Percentiles rank a stretch among this genome's conserved stretches.
Evolutionary conservation across 1,284 basidiomycete genomes (phyloP).

Genomic region (Pseudozyma sp.): DNA sequence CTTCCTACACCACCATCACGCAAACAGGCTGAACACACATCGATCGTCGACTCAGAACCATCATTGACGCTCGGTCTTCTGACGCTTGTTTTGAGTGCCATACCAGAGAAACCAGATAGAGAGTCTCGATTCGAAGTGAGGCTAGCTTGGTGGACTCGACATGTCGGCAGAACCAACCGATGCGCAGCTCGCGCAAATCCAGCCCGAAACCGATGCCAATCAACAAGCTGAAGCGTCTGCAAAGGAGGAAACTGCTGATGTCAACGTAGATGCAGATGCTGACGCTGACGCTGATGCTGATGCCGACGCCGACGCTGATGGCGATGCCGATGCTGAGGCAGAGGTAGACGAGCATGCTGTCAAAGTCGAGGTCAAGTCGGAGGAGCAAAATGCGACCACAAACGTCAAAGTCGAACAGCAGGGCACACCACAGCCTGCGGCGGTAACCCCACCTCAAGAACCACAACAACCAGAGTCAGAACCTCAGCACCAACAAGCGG

Average conservation of each 20-base stretch:
- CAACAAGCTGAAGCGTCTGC: constrained; percentile 6
- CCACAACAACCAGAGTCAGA: neutral
- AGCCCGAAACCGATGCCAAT: constrained; percentile 18
- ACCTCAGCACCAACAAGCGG: neutral
- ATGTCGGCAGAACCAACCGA: constrained; percentile 31
- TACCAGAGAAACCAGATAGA: no score
- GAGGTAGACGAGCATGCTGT: constrained; percentile 1
- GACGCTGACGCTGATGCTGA: constrained; percentile 13
- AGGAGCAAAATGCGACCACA: neutral
- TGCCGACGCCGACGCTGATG: constrained; percentile 27
- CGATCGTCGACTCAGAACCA: no score
- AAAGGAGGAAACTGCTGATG: neutral
- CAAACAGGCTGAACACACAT: no score
- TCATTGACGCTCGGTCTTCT: no score
- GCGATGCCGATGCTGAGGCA: constrained; percentile 15
- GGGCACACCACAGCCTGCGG: neutral
- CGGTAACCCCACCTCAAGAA: constrained; percentile 1
- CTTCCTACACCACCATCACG: no score
- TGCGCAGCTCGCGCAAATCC: constrained; percentile 27
- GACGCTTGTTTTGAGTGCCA: no score
- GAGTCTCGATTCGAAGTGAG: neutral
- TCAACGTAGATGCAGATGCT: neutral
- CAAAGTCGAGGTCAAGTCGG: constrained; percentile 13
- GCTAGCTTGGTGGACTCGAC: neutral
- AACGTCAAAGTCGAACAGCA: neutral